These are phyloP conservation scores for Poa pratensis DNA, from an alignment of 176 grass and related monocot genomes.

Conservation along the genomic window DNA sequence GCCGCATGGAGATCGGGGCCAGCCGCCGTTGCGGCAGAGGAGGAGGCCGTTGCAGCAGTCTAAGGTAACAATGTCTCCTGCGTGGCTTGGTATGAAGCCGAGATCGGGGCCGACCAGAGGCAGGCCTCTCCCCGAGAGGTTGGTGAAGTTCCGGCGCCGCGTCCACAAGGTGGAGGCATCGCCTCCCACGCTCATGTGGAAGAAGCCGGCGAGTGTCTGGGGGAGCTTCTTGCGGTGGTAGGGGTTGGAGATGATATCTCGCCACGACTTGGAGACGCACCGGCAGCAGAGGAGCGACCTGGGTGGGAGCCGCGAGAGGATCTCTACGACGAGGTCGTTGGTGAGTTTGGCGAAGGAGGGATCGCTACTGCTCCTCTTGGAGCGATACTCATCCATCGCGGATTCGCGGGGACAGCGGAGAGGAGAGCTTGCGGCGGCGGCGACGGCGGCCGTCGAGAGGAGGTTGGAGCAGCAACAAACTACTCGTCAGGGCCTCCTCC, in stretches of 20 bases:
- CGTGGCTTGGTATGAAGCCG: not conserved
- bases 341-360: not conserved
- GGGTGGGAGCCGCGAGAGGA: not conserved
- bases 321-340: not conserved
- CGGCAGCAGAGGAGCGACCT: not conserved
- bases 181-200: not conserved
- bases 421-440: not conserved
- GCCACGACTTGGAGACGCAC: not conserved
- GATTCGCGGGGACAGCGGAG: not conserved
- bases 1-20: not conserved
- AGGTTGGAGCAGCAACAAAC: no score
- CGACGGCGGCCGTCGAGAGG: no score
- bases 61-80: not conserved
- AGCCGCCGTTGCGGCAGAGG: not conserved
- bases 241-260: not conserved
- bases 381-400: not conserved
- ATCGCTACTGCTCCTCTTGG: not conserved
- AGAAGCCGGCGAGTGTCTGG: not conserved
- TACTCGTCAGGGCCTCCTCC: no score
- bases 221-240: not conserved
- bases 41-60: not conserved
- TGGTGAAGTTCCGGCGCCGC: not conserved
- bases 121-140: not conserved
- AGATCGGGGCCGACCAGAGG: not conserved
- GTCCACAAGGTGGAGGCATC: not conserved